Base-by-base conservation (phyloP, 2,329 filamentous ascomycete species). In the Beauveria medogensis region DNA sequence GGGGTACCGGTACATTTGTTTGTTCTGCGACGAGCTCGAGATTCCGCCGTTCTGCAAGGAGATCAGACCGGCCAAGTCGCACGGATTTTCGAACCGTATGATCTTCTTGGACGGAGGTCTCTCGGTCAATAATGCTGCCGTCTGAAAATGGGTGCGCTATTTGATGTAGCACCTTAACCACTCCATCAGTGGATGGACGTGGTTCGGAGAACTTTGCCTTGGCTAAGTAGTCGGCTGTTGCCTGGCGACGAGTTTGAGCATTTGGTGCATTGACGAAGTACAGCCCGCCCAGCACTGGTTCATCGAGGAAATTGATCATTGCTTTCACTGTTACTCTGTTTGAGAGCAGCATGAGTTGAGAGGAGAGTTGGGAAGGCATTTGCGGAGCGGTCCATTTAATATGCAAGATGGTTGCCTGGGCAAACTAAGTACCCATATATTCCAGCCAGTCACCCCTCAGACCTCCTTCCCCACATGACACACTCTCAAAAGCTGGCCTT, bases 221-320 rank as follows among this genome's bases (percentile, higher is more conserved):
- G 4, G 55, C 37, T 18, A 59, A 14, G 55, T 59, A 59, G 24
- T 52, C n/a, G 22, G 34, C 46, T 28, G 55, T 59, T 44, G 55
- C 55, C 18, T 59, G 22, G 37, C 46, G 55, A 20, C 55, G 55
- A 43, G 55, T 59, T 10, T 10, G 44, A 51, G 55, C 55, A 50
- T 43, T 43, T 28, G 55, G 55, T 28, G 55, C 55, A 51, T 59
- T 52, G 14, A 43, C 34, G 20, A 59, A 59, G 12, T 51, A 59
- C 16, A 59, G 44, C 46, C 46, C 46, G 14, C 52, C 47, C 5
- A 18, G 22, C 30, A 59, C 24, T 10, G 46, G 46, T 12, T 34
- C 53, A 30, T 55, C 53, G 12, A n/a, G 24, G 53, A 55, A 55
- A 41, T 26, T 8, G 20, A 41, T 3, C 34, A 54, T 54, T 9